Percentiles rank a stretch among this genome's conserved stretches.
Evolutionary conservation across 306 rosid genomes (phyloP).

Genomic region (Chamaecrista fasciculata): DNA sequence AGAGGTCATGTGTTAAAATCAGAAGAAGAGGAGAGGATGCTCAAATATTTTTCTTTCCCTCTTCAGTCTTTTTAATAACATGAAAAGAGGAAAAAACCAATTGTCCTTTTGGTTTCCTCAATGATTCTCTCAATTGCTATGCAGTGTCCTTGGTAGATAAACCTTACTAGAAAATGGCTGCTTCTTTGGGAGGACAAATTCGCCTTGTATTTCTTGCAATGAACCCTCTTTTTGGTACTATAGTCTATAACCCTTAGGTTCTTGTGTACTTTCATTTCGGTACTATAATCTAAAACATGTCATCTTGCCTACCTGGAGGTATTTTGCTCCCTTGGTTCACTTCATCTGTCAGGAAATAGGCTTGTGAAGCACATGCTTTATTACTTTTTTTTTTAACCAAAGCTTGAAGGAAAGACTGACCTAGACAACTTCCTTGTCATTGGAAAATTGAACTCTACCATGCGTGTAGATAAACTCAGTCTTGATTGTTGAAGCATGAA

Average conservation of each 20-base stretch:
- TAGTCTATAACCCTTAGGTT: no score
- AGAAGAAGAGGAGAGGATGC: neutral
- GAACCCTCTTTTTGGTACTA: neutral
- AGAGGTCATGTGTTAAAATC: neutral
- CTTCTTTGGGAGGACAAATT: neutral
- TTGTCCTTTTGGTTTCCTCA: no score
- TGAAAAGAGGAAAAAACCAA: no score
- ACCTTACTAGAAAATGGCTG: neutral
- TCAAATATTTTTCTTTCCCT: neutral
- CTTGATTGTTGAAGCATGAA: neutral
- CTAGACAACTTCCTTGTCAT: neutral
- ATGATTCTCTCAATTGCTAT: no score
- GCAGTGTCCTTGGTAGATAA: neutral
- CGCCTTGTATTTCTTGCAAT: neutral
- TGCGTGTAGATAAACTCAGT: neutral
- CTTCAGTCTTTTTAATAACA: neutral
- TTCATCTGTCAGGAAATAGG: neutral
- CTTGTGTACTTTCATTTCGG: neutral
- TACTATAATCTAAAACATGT: neutral
- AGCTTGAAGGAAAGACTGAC: neutral
- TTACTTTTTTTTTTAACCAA: neutral
- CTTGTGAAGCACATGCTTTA: neutral
- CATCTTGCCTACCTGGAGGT: neutral
- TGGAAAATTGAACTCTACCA: neutral
- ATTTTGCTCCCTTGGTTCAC: neutral